Evolutionary conservation across 345 rosid genomes (phyloP).

Genomic region (Erysimum cheiranthoides): DNA sequence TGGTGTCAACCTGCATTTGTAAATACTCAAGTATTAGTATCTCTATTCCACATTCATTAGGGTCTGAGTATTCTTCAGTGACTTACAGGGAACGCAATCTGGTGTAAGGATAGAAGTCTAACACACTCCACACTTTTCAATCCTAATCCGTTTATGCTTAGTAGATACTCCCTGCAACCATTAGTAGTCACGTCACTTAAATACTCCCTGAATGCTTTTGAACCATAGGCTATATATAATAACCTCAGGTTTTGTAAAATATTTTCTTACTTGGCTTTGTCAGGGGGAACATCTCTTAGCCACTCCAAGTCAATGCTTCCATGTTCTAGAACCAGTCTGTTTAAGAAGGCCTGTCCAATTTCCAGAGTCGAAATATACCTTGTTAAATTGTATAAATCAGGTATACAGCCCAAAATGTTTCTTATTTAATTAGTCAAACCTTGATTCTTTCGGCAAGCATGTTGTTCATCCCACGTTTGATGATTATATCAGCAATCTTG

Average conservation of each 20-base stretch:
- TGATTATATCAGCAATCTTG: constrained; percentile 66
- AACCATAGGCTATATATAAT: not conserved
- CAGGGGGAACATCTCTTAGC: constrained; percentile 86
- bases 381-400: constrained; percentile 9
- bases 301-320: constrained; percentile 83
- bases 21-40: not conserved
- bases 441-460: constrained; percentile 77
- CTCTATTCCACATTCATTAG: constrained; percentile 19
- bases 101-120: constrained; percentile 87
- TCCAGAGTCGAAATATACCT: not conserved
- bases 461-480: constrained; percentile 78
- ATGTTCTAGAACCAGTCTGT: constrained; percentile 71
- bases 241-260: too few relatives aligned
- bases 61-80: not conserved
- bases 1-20: constrained; percentile 78
- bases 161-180: constrained; percentile 73
- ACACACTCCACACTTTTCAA: constrained; percentile 95
- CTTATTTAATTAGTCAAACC: constrained; percentile 48
- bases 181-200: not conserved
- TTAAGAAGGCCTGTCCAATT: constrained; percentile 74
- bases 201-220: not conserved
- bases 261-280: constrained; percentile 77
- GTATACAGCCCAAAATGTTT: not conserved
- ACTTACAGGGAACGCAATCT: constrained; percentile 91
- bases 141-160: constrained; percentile 79